Evolutionary conservation across 208 protist species (phyloP).

Genomic region (Trypanosoma theileri): DNA sequence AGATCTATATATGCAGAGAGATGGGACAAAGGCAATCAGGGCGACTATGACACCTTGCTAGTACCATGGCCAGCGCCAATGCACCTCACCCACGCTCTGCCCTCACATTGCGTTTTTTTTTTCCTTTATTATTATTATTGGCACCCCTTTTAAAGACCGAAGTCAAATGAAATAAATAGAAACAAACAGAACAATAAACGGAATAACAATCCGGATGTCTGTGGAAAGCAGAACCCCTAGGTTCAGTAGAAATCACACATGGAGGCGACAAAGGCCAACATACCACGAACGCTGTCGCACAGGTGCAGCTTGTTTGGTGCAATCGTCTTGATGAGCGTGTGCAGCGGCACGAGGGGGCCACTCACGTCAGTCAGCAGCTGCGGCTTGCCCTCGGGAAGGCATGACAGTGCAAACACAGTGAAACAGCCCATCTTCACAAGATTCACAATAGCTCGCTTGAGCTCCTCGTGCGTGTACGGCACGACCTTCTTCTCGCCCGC

Average conservation of each 20-base stretch:
- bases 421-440: constrained; percentile 82
- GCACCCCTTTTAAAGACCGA: too few relatives aligned
- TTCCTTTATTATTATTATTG: not conserved
- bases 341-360: constrained; percentile 70
- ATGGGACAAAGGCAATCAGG: too few relatives aligned
- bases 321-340: constrained; percentile 66
- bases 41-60: too few relatives aligned
- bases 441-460: constrained; percentile 66
- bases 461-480: constrained; percentile 63
- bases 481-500: constrained; percentile 4
- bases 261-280: constrained; percentile 74
- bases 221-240: too few relatives aligned
- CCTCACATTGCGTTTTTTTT: too few relatives aligned
- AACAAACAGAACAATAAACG: too few relatives aligned
- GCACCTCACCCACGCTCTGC: too few relatives aligned
- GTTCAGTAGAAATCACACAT: constrained; percentile 88
- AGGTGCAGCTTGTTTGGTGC: constrained; percentile 69
- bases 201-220: too few relatives aligned
- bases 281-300: constrained; percentile 70
- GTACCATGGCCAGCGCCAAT: too few relatives aligned
- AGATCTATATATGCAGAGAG: too few relatives aligned
- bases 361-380: constrained; percentile 67
- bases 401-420: constrained; percentile 79
- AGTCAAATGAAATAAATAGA: too few relatives aligned
- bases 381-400: constrained; percentile 73